Evolutionary conservation across 2,329 filamentous ascomycete genomes (phyloP), one percentile per base, ranked within the genome.

Genomic region (Ceratocystis destructans): DNA sequence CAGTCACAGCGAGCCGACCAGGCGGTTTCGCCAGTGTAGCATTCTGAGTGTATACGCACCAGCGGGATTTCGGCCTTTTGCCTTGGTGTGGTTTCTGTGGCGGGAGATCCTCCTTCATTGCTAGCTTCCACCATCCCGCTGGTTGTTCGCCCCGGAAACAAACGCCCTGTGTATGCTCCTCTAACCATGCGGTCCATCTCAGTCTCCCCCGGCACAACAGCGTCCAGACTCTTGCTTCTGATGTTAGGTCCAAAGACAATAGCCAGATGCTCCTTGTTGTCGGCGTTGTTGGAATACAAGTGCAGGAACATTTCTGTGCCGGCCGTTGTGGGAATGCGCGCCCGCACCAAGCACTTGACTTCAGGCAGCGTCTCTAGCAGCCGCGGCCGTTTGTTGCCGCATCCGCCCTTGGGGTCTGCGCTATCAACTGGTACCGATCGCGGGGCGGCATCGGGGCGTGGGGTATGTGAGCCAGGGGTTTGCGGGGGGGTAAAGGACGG

Each of bases 1-100:
- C 94, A 99, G 77, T 99, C 94, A 77, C 94, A 99, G 33, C 94
- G 86, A 45, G 94, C 93, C 6, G 92, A 96, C 94, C 94, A 97
- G 0, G 95, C 94, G 0, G 94, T 99, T 79, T 99, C 94, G 68
- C 94, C 94, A 0, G 94, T 99, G 76, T 99, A 99, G 77, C 94
- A 99, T 76, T 99, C 94, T 2, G 90, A 96, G 75, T 99, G 94
- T 73, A 99, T 99, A 67, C 94, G 84, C 61, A 99, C 93, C 48
- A 99, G 79, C 0, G 94, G 90, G 15, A 70, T 48, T 65, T 5
- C 12, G 2, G 25, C 6, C 20, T 44, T 57, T 25, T 44, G 53
- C 17, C 62, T 22, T 28, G 20, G n/a, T 31, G 31, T 37, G 25
- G 55, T 31, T 25, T 63, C 25, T 8, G 44, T 2, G n/a, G 22